These are phyloP conservation scores for Pseudogymnoascus sp. DNA, from an alignment of 2,329 filamentous ascomycete species.

Conservation along the genomic window DNA sequence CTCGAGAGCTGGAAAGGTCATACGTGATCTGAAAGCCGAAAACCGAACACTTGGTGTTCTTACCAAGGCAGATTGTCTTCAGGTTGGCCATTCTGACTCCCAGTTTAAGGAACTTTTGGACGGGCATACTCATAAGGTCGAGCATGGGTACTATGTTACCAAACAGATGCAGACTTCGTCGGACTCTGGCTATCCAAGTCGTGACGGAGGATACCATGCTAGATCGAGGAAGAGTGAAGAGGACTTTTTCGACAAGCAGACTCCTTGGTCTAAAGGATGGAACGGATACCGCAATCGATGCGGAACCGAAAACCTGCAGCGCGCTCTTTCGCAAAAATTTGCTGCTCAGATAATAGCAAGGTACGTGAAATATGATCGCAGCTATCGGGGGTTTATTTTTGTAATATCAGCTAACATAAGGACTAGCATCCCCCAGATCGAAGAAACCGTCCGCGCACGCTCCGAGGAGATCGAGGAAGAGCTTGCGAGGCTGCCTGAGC, in stretches of 20 bases:
- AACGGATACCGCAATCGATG: constrained; percentile 38
- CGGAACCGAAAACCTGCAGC: constrained; percentile 46
- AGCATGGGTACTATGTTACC: constrained; percentile 74
- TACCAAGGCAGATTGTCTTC: constrained; percentile 75
- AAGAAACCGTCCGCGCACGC: constrained; percentile 27
- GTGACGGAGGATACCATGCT: constrained; percentile 35
- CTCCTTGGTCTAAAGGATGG: constrained; percentile 42
- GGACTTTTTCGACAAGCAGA: constrained; percentile 40
- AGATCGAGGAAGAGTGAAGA: constrained; percentile 44
- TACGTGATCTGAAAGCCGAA: constrained; percentile 51
- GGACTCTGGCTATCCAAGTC: not conserved
- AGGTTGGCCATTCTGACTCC: constrained; percentile 42
- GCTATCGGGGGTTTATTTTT: not conserved
- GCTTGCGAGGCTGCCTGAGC: constrained; percentile 56
- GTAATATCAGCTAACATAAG: constrained; percentile 15
- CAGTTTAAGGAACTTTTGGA: constrained; percentile 61
- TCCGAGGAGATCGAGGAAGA: constrained; percentile 48
- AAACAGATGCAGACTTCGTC: constrained; percentile 52
- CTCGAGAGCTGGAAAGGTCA: constrained; percentile 62
- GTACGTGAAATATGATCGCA: constrained; percentile 17
- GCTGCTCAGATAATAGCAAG: constrained; percentile 39
- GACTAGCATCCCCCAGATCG: constrained; percentile 37
- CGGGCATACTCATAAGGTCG: constrained; percentile 53
- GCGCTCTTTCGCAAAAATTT: constrained; percentile 42
- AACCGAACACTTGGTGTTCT: constrained; percentile 66